phyloP scores from a whole-genome alignment of 257 asterid genomes.

The Coffea eugenioides region DNA sequence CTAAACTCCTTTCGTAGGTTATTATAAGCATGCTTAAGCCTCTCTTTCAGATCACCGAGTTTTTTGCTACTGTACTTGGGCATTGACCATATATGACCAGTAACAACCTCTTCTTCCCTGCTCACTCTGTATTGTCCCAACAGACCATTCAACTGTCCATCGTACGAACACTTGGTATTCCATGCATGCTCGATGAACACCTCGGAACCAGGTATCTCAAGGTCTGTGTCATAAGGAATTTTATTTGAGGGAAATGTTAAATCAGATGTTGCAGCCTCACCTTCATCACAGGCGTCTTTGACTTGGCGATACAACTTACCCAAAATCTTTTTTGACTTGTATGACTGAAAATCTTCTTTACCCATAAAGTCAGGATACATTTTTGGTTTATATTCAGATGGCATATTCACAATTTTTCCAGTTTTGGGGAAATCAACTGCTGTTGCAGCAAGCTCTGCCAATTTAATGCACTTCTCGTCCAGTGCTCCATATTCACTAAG shows the following conservation, averaged over 20 bases:
- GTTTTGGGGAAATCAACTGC: conserved; percentile 97
- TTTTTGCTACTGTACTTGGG: conserved; percentile 61
- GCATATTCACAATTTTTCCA: conserved; percentile 69
- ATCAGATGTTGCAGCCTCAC: conserved; percentile 31
- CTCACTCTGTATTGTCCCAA: conserved; percentile 78
- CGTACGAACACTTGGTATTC: conserved; percentile 65
- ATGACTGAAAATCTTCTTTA: conserved; percentile 65
- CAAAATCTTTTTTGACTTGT: conserved; percentile 54
- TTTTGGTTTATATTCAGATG: conserved; percentile 58
- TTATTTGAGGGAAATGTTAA: conserved; percentile 21
- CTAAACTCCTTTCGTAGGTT: conserved; percentile 71
- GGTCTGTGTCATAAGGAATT: conserved; percentile 56
- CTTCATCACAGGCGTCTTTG: conserved; percentile 43
- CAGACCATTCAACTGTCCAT: conserved; percentile 64
- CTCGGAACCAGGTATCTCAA: conserved; percentile 53
- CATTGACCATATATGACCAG: conserved; percentile 96
- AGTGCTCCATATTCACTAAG: conserved; percentile 70
- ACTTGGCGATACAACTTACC: conserved; percentile 78
- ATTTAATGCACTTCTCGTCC: conserved; percentile 77
- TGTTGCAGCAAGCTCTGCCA: conserved; percentile 91
- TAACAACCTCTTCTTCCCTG: conserved; percentile 79
- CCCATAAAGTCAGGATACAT: conserved; percentile 92
- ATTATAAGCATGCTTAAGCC: conserved; percentile 72
- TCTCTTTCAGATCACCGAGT: conserved; percentile 78
- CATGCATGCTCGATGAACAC: conserved; percentile 62